Evolutionary conservation across 257 asterid genomes (phyloP), one percentile per base, ranked within the genome.

Genomic region (Cruciata laevipes): DNA sequence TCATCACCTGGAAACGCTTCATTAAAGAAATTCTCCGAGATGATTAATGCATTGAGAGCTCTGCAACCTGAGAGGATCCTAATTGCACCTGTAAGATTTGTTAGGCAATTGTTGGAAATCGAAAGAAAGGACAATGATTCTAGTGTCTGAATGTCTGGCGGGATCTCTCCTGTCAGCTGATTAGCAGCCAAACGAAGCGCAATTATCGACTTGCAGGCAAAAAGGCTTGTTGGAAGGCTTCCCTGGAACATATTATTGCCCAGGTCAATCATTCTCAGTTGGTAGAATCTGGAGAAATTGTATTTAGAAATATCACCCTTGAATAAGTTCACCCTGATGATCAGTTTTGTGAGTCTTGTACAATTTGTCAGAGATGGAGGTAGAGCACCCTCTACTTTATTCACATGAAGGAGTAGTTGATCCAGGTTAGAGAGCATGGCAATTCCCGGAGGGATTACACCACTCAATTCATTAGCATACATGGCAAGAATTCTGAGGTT

Each of bases 161-260:
- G 67, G 65, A 93, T 68, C 73, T 85, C 95, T 69, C 97, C 97
- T 1, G 63, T 76, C 8, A 93, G 77, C 24, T 71, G 73, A 80
- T 93, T 90, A 3, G 87, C 77, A 6, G 91, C 95, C 62, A 93
- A 72, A 11, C 97, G 96, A 67, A 90, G 42, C 9, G 95, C 97
- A 0, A 86, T 80, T 20, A 93, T 80, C 24, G 79, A 81, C 73
- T 78, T 90, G 96, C 96, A 85, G 18, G 79, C 69, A 33, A 90
- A 90, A 21, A 93, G 95, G 63, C 87, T 83, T 32, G 70, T 68
- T 17, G 99, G 95, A 77, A 88, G 74, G 30, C 71, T 51, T 31
- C 99, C 99, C 2, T 31, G 53, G 73, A 93, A 93, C 47, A 68
- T 56, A 57, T 93, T 90, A 65, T 88, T 81, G 52, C 99, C 99